Percentiles rank a stretch among this genome's conserved stretches.
Evolutionary conservation across 2,329 filamentous ascomycete genomes (phyloP).

Genomic region (Aspergillus sergii): DNA sequence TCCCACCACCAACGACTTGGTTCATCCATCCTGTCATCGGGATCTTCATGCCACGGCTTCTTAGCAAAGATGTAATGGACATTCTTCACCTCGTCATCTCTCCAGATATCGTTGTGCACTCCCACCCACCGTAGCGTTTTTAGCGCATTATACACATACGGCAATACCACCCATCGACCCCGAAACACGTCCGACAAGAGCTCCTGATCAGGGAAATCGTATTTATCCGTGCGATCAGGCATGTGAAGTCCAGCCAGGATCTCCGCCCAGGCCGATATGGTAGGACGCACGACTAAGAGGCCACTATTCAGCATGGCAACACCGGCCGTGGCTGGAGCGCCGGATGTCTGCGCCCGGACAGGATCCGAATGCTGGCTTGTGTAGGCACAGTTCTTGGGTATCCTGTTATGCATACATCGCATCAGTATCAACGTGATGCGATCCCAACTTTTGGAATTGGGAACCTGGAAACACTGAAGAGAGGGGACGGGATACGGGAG

Average conservation of each 20-base stretch:
- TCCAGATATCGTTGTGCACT: constrained; percentile 64
- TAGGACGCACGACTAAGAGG: constrained; percentile 64
- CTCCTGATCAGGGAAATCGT: constrained; percentile 64
- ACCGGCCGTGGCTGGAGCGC: constrained; percentile 53
- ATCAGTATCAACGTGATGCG: background rate
- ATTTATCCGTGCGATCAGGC: constrained; percentile 32
- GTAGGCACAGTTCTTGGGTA: constrained; percentile 63
- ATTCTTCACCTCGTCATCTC: constrained; percentile 63
- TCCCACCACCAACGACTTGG: constrained; percentile 62
- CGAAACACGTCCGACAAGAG: constrained; percentile 56
- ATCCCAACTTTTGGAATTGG: background rate
- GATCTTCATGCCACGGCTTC: constrained; percentile 63
- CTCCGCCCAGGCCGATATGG: constrained; percentile 53
- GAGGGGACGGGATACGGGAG: background rate
- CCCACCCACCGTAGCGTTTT: constrained; percentile 56
- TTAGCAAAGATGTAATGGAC: constrained; percentile 64
- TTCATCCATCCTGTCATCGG: constrained; percentile 41
- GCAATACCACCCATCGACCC: constrained; percentile 59
- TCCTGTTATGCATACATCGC: constrained; percentile 24
- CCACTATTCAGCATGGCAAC: constrained; percentile 64
- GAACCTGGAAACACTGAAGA: background rate
- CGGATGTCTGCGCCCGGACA: constrained; percentile 34
- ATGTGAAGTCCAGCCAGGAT: constrained; percentile 50
- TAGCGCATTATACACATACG: constrained; percentile 63
- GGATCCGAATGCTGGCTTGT: constrained; percentile 56